phyloP scores from a whole-genome alignment of 176 grass and related monocot species.

The Bothriochloa decipiens region DNA sequence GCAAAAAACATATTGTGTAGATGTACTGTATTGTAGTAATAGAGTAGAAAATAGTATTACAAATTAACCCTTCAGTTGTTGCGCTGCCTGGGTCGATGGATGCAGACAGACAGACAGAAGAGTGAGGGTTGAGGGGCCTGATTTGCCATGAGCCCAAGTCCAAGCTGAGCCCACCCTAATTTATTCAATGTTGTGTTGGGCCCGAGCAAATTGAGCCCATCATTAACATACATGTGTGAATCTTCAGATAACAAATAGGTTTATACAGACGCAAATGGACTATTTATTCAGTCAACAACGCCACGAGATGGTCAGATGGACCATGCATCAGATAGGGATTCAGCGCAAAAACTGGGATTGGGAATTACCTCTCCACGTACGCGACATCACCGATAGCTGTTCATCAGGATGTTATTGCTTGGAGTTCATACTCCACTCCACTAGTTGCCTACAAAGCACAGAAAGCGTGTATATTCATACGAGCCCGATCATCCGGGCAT shows the following conservation, averaged over 20 bases:
- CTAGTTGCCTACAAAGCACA: background rate
- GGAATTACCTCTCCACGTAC: background rate
- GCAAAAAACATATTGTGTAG: no score
- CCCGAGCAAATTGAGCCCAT: background rate
- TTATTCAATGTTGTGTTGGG: background rate
- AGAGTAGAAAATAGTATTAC: no score
- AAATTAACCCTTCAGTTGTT: background rate
- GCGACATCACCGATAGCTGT: background rate
- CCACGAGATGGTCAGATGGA: background rate
- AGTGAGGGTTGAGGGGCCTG: background rate
- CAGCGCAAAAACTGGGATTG: slow-evolving; percentile 1
- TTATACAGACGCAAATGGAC: background rate
- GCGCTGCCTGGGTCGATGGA: background rate
- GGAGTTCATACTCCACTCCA: background rate
- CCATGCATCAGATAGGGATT: background rate
- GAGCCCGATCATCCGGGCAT: background rate
- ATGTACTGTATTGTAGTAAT: no score
- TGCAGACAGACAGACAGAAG: background rate
- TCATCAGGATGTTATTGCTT: background rate
- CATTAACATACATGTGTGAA: no score
- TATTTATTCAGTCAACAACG: background rate
- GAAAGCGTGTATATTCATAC: background rate
- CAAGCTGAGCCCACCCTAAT: background rate
- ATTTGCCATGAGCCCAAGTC: background rate
- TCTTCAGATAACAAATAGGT: background rate